Base-by-base conservation (phyloP, 305 asterid species). In the Rubia balearica region DNA sequence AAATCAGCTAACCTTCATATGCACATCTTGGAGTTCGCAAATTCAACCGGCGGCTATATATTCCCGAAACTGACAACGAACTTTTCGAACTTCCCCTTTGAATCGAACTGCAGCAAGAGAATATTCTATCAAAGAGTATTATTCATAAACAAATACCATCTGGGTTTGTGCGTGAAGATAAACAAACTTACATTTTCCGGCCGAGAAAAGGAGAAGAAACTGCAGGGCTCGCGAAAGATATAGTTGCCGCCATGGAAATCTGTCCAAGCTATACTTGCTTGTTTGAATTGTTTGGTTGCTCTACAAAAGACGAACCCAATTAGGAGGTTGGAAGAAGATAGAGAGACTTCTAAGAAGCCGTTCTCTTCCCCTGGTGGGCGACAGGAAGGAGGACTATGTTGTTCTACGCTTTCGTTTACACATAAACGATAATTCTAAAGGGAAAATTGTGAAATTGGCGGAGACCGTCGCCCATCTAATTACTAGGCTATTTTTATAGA, bases 191-290 rank as follows among this genome's bases (percentile, higher is more conserved):
- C 97, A 82, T 70, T 78, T 82, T 82, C 69, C 70, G 83, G 67
- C 89, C 93, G 62, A 81, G 74, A 76, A 92, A 88, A 74, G 89
- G 75, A 70, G 95, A 81, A 49, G 86, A 80, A 68, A 86, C 74
- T 59, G 76, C 46, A 70, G 91, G 90, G 65, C 48, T 76, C 61
- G 84, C 38, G 82, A 83, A 56, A 81, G 90, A 87, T 72, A 88
- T 77, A 71, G 84, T 51, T 66, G 91, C 73, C 73, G 97, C 91
- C 97, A 87, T 91, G 27, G 78, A 46, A 72, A 68, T 24, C 13
- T 51, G n/a, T 1, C 61, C 46, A 4, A 59, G 46, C 24, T 61
- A 17, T 64, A 17, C 22, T 42, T 12, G 30, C 17, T 33, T 72
- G 13, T 36, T 21, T 0, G 7, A 24, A 17, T 60, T 71, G 1